Evolutionary conservation across 805 yeast genomes (phyloP), one percentile per base, ranked within the genome.

Genomic region (Candida hispaniensis): DNA sequence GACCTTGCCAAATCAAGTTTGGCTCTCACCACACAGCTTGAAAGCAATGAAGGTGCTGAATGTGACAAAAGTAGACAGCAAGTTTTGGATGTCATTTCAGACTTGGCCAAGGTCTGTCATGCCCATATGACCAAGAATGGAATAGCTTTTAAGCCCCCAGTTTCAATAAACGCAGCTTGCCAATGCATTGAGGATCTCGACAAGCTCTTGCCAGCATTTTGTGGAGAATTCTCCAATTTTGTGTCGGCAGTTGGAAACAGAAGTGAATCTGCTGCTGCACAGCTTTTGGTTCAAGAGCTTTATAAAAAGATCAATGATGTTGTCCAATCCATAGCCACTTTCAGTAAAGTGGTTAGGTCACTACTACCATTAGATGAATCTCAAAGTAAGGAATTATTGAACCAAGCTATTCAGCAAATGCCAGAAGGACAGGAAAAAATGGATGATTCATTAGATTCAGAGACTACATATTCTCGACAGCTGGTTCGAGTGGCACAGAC

Each of bases 111-210:
- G 39, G 58, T 82, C 23, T 61, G 77, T 6, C 74, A 66, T 52
- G 85, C 94, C 1, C 85, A 80, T 50, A 64, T 77, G 2, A 82
- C 94, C 2, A 81, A 81, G 51, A 60, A 80, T 5, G 86, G 85
- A 1, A 65, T 78, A 16, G 69, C 77, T 0, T 78, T 73, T 59
- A 73, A 71, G 46, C 75, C 80, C 2, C 73, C 74, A 1, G 64
- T 69, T 26, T 56, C 63, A 14, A 49, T 55, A 0, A 60, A 59
- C 30, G 72, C 78, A 1, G 74, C 76, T 1, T 60, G 52, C 41
- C 58, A 55, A 8, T 70, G 75, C 15, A 43, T 71, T 5, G 63
- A 61, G 39, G 69, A 70, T 21, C 36, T 32, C 18, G 13, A 28
- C 17, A 32, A 32, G 13, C 11, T 32, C 18, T 12, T 32, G 10